phyloP scores from a whole-genome alignment of 345 rosid species.

The Camelina sativa region DNA sequence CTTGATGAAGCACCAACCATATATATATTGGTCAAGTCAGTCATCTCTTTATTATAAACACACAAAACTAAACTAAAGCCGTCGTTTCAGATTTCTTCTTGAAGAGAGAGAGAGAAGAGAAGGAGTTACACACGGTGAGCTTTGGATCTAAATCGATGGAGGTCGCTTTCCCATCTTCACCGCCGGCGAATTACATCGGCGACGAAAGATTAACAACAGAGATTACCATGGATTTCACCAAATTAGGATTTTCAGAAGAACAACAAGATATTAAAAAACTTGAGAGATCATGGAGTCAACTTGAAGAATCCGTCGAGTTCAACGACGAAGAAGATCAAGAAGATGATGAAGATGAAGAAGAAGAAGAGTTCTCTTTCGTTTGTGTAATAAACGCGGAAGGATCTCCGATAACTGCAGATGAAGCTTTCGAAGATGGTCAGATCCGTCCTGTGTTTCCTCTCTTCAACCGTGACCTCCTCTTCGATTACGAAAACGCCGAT shows the following conservation, averaged over 20 bases:
- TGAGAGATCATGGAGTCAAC: conserved; percentile 44
- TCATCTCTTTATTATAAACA: background rate
- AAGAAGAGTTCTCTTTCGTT: conserved; percentile 56
- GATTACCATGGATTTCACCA: conserved; percentile 40
- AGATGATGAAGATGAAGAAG: conserved; percentile 22
- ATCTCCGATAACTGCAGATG: conserved; percentile 58
- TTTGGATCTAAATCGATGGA: conserved; percentile 36
- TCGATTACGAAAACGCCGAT: conserved; percentile 3
- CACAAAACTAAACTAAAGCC: background rate
- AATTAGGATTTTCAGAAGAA: conserved; percentile 5
- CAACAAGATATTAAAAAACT: conserved; percentile 15
- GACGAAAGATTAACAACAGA: conserved; percentile 21
- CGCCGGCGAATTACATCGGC: conserved; percentile 30
- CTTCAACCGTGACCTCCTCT: conserved; percentile 48
- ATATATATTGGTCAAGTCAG: conserved; percentile 4
- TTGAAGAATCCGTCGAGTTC: conserved; percentile 43
- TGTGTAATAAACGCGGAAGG: conserved; percentile 40
- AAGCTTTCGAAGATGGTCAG: conserved; percentile 56
- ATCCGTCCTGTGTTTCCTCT: conserved; percentile 62
- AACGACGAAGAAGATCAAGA: conserved; percentile 4
- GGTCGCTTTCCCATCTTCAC: conserved; percentile 25
- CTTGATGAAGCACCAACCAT: conserved; percentile 33
- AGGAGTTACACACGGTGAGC: background rate
- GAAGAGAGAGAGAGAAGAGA: background rate
- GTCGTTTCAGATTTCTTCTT: conserved; percentile 27